Evolutionary conservation across 345 rosid species (phyloP), one percentile per base, ranked within the genome.

Genomic region (Linum tenue): DNA sequence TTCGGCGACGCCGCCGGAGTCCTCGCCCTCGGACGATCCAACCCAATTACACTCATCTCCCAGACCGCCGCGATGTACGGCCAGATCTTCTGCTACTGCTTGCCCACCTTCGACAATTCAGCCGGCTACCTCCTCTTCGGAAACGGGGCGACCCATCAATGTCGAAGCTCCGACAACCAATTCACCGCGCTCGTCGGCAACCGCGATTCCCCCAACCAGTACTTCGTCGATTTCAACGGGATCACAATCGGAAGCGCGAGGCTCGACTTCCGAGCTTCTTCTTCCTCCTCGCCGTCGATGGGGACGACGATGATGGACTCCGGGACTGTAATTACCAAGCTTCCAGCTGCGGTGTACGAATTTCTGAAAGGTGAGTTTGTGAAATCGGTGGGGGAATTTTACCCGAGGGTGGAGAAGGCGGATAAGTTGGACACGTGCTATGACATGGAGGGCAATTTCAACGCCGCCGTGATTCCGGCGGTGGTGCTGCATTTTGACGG

Each of bases 21-120:
- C 12, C 4, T 76, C 3, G 78, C 76, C 10, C 56, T 70, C 5
- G 67, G 76, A 3, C 39, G 7, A 15, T 55, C 53, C 3, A 42
- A 5, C 0, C 31, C 31, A 22, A 12, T 8, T 31, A 62, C 78
- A 3, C 42, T 79, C 3, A 11, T 64, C 16, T 41, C 59, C 2
- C 83, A 79, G 55, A 58, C 68, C n/a, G 5, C 9, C 3, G 1
- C 15, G 1, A 14, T 1, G 0, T 71, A 41, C 5, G 50, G 35
- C 1, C 10, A 37, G 15, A 14, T 39, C 11, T 79, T 76, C 67
- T 71, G 74, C 6, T 73, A 76, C 61, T 76, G 83, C 70, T 72
- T 79, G 17, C 72, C 79, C 3, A 40, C 70, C 14, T 15, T 57
- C 3, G 50, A 39, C 39, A 63, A 57, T 69, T 65, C 76, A 0